These are phyloP conservation scores for Forsythia viridissima DNA, from an alignment of 257 asterid genomes.

Conservation along the genomic window DNA sequence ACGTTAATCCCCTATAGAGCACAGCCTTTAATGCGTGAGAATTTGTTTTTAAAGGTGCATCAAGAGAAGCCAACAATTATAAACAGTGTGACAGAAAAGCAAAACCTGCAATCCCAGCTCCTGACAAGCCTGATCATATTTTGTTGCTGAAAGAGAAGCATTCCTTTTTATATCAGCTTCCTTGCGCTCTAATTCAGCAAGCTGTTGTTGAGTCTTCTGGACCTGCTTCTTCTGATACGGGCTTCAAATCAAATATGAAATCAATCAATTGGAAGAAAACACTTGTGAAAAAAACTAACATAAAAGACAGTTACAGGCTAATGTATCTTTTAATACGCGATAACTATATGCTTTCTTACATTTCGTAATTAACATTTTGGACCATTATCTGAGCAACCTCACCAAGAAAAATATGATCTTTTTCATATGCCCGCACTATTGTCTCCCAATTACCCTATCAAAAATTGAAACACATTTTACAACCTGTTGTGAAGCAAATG, in stretches of 20 bases:
- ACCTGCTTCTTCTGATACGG: constrained; percentile 90
- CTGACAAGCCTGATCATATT: constrained; percentile 91
- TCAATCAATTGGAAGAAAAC: constrained; percentile 11
- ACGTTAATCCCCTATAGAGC: constrained; percentile 75
- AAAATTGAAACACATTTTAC: constrained; percentile 23
- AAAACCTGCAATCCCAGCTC: constrained; percentile 91
- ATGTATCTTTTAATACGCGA: constrained; percentile 2
- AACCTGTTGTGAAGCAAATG: constrained; percentile 5
- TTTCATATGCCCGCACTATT: constrained; percentile 80
- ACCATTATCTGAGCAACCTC: constrained; percentile 96
- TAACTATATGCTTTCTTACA: constrained; percentile 49
- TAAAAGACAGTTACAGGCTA: neutral
- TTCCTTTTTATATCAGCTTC: constrained; percentile 92
- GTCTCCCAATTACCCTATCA: constrained; percentile 95
- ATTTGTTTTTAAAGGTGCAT: neutral
- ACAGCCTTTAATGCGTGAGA: neutral
- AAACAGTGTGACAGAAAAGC: constrained; percentile 12
- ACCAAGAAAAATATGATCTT: constrained; percentile 82
- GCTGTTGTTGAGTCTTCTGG: constrained; percentile 91
- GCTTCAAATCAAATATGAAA: constrained; percentile 37
- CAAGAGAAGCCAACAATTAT: neutral
- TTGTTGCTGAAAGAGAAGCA: constrained; percentile 86
- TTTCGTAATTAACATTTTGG: constrained; percentile 88
- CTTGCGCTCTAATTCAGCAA: constrained; percentile 80
- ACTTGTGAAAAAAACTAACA: neutral